phyloP scores from a whole-genome alignment of 768 basidiomycete genomes.

The Agrocybe praecox region DNA sequence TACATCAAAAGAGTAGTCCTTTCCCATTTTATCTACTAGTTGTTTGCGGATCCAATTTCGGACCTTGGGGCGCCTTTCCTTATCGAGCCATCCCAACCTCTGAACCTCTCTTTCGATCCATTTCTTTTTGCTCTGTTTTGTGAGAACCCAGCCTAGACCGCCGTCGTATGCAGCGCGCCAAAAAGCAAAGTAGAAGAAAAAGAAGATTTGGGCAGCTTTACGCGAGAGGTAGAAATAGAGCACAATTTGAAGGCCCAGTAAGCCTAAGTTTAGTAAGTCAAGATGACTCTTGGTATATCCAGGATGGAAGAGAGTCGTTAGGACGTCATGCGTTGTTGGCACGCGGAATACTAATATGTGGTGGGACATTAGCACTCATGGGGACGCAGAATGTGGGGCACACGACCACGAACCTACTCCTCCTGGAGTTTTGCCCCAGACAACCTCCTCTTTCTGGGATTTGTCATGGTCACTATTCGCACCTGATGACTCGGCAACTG shows the following conservation, averaged over 20 bases:
- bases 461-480: slow-evolving; percentile 12
- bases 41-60: slow-evolving; percentile 87
- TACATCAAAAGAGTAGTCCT: slow-evolving; percentile 92
- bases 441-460: slow-evolving; percentile 54
- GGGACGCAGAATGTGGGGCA: neutral
- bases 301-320: slow-evolving; percentile 85
- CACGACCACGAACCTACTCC: slow-evolving; percentile 62
- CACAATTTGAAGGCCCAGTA: slow-evolving; percentile 77
- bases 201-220: slow-evolving; percentile 59
- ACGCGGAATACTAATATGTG: slow-evolving; percentile 80
- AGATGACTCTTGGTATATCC: slow-evolving; percentile 85
- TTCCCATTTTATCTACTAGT: slow-evolving; percentile 90
- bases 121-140: slow-evolving; percentile 92
- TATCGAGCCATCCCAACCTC: slow-evolving; percentile 88
- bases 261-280: slow-evolving; percentile 81
- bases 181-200: slow-evolving; percentile 89
- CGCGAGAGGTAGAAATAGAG: slow-evolving; percentile 72
- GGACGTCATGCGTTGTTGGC: slow-evolving; percentile 88
- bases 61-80: slow-evolving; percentile 57
- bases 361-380: slow-evolving; percentile 3
- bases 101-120: slow-evolving; percentile 90
- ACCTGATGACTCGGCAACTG: slow-evolving; percentile 12
- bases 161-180: slow-evolving; percentile 93
- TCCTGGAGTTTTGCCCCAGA: slow-evolving; percentile 86
- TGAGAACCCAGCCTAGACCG: slow-evolving; percentile 92